A percentile compares a stretch with the other conserved stretches of the same genome.
These are phyloP conservation scores for Hericium erinaceus DNA, from an alignment of 768 basidiomycete genomes.

Conservation along the genomic window DNA sequence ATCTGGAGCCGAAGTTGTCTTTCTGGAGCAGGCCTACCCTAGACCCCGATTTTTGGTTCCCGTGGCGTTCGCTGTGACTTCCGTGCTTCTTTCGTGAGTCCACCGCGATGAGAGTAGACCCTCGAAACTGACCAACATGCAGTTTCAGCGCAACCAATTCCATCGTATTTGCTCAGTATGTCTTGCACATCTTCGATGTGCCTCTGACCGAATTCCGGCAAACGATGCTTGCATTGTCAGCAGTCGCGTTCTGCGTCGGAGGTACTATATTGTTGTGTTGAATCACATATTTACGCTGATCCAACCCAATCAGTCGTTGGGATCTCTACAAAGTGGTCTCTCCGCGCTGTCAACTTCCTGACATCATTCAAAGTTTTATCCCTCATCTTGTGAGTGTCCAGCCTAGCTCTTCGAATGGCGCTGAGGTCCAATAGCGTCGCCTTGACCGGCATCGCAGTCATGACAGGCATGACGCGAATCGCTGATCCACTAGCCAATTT, in stretches of 20 bases:
- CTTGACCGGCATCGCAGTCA: slow-evolving; percentile 17
- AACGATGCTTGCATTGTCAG: slow-evolving; percentile 16
- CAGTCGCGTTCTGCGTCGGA: slow-evolving; percentile 16
- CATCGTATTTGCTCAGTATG: slow-evolving; percentile 21
- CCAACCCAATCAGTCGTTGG: slow-evolving; percentile 14
- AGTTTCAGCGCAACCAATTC: slow-evolving; percentile 17
- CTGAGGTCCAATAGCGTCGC: slow-evolving; percentile 16
- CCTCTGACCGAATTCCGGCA: slow-evolving; percentile 15
- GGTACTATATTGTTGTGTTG: slow-evolving; percentile 1
- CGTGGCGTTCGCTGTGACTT: slow-evolving; percentile 30
- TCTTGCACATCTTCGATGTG: slow-evolving; percentile 12
- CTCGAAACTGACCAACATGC: not conserved
- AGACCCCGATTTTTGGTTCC: slow-evolving; percentile 34
- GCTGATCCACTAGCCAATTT: slow-evolving; percentile 24
- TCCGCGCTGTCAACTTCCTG: slow-evolving; percentile 17
- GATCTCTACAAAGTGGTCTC: slow-evolving; percentile 21
- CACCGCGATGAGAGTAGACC: not conserved
- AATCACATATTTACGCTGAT: not conserved
- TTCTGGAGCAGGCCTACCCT: slow-evolving; percentile 35
- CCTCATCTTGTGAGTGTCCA: slow-evolving; percentile 11
- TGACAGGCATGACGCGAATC: slow-evolving; percentile 21
- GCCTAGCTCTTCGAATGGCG: not conserved
- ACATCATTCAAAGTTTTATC: slow-evolving; percentile 19
- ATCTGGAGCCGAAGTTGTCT: slow-evolving; percentile 41
- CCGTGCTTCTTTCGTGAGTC: slow-evolving; percentile 19